Evolutionary conservation across 768 basidiomycete genomes (phyloP).

Genomic region (Tulasnella calospora): DNA sequence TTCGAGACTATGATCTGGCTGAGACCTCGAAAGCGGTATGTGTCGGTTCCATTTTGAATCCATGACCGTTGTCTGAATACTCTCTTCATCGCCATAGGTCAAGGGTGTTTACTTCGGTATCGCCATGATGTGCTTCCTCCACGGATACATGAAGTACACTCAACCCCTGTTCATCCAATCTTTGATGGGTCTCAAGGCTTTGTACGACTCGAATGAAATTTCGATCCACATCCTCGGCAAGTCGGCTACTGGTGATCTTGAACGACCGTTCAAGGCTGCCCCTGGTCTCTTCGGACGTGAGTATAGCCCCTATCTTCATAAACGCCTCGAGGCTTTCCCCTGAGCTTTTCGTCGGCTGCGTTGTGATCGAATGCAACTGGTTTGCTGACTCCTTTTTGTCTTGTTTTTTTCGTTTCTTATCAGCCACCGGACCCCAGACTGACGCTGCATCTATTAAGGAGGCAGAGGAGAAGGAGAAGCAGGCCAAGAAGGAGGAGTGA

Average conservation of each 20-base stretch:
- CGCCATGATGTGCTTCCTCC: slow-evolving; percentile 88
- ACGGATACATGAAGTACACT: slow-evolving; percentile 90
- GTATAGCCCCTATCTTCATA: slow-evolving; percentile 30
- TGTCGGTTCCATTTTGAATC: slow-evolving; percentile 39
- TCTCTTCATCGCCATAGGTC: slow-evolving; percentile 32
- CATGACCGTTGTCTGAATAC: background rate
- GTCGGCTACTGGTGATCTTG: slow-evolving; percentile 76
- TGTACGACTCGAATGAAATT: slow-evolving; percentile 82
- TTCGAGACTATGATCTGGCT: slow-evolving; percentile 86
- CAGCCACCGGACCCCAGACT: slow-evolving; percentile 66
- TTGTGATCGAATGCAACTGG: background rate
- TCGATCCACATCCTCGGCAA: slow-evolving; percentile 77
- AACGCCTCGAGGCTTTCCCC: background rate
- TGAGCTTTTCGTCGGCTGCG: background rate
- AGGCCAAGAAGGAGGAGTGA: slow-evolving; percentile 74
- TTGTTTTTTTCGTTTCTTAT: slow-evolving; percentile 31
- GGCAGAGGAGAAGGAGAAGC: slow-evolving; percentile 92
- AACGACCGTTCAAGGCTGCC: slow-evolving; percentile 78
- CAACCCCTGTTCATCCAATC: slow-evolving; percentile 94
- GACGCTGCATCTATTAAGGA: slow-evolving; percentile 82
- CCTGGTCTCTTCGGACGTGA: slow-evolving; percentile 67
- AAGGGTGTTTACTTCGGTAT: slow-evolving; percentile 57
- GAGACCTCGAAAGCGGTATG: slow-evolving; percentile 67
- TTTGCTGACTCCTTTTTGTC: background rate
- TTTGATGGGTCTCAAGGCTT: slow-evolving; percentile 88